Conservation (phyloP, 2,329 filamentous ascomycete genomes). For the Penicillium sclerotiorum region DNA sequence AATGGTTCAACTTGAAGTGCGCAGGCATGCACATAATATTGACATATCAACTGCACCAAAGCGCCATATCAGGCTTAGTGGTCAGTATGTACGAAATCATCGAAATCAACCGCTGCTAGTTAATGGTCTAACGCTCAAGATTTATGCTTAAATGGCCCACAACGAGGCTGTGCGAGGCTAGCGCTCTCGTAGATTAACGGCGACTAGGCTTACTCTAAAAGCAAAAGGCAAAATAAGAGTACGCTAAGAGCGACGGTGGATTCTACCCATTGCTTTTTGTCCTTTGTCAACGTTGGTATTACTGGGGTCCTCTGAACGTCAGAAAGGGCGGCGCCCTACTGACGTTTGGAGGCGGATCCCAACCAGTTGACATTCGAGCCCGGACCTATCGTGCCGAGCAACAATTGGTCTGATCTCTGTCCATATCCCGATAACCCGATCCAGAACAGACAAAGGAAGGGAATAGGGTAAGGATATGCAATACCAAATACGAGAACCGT, state of each 20-base stretch:
- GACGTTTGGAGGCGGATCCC: too few species aligned
- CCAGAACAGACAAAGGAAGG: not conserved
- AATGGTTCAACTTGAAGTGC: not conserved
- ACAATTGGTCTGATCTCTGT: too few species aligned
- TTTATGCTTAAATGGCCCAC: conserved; percentile 25
- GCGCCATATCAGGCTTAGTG: conserved; percentile 10
- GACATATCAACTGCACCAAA: not conserved
- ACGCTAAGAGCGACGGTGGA: conserved; percentile 5
- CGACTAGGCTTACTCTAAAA: not conserved
- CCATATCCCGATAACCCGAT: too few species aligned
- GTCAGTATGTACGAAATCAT: conserved; percentile 3
- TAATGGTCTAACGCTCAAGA: conserved; percentile 12
- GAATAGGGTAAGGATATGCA: not conserved
- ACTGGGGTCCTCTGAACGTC: too few species aligned
- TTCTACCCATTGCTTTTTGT: not conserved
- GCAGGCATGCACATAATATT: not conserved
- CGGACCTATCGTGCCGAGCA: too few species aligned
- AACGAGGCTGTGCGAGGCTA: conserved; percentile 11
- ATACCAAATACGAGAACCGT: not conserved
- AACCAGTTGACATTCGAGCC: too few species aligned
- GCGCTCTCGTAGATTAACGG: conserved; percentile 15
- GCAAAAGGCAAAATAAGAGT: conserved; percentile 4
- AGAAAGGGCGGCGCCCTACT: too few species aligned
- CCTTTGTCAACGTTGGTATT: not conserved
- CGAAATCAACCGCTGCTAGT: conserved; percentile 14